Base-by-base conservation (phyloP, 192 early-diverging fungal genomes). In the Cladochytrium replicatum region DNA sequence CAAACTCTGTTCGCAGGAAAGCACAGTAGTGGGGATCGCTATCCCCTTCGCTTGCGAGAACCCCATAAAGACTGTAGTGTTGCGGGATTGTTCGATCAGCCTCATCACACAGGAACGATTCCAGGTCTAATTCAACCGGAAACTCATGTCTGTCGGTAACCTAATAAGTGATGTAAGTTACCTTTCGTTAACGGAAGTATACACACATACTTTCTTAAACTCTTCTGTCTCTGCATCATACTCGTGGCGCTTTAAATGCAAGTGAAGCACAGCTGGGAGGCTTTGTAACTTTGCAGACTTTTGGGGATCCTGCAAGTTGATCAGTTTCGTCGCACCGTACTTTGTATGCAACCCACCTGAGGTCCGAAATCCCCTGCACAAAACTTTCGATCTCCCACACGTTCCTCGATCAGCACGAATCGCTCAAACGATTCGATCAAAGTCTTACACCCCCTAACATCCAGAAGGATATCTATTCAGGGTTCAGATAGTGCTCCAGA, bases 111-210 rank as follows among this genome's bases (percentile, higher is more conserved):
- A 96, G 69, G 68, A 87, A 99, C 23, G 83, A 75, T 23, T 78
- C 80, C 30, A 99, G 64, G 50, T 96, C 89, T 48, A 97, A 84
- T 37, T 82, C 72, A 27, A 69, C 60, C 3, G 91, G 89, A 62
- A 93, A 99, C 66, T 95, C 93, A 58, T 92, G 81, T 15, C 93
- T 80, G 63, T 94, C 93, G 69, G 94, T 96, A 66, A 91, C 92
- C 73, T 79, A 52, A 24, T n/a, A n/a, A n/a, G n/a, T n/a, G 55
- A 2, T 28, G 48, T n/a, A 30, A 28, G 39, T 55, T 23, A 9
- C 29, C 22, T 21, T 5, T 0, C 13, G 7, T n/a, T 24, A 60
- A 25, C 29, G 24, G 1, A 49, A 32, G 22, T n/a, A n/a, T n/a
- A n/a, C n/a, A n/a, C n/a, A n/a, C 27, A 29, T 61, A 83, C 81